Conservation (phyloP, 2,329 filamentous ascomycete genomes). For the Curvularia sp. region DNA sequence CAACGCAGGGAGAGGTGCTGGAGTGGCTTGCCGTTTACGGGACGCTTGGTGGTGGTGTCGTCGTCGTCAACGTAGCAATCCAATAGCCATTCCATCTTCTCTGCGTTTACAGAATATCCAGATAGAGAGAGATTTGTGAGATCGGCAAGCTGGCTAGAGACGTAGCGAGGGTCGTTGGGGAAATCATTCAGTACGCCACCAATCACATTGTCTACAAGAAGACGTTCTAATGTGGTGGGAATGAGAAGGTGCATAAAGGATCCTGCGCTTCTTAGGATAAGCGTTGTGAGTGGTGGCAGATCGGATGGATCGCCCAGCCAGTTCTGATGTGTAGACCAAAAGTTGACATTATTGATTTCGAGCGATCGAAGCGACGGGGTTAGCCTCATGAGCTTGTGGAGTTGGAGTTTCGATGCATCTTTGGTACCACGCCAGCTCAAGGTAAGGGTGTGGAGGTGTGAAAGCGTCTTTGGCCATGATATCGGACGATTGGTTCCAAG, state of each 20-base stretch:
- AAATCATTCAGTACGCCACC: background rate
- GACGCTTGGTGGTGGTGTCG: background rate
- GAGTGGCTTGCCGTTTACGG: background rate
- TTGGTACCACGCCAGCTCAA: slow-evolving; percentile 11
- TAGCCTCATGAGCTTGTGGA: slow-evolving; percentile 14
- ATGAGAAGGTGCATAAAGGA: slow-evolving; percentile 14
- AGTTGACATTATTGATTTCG: slow-evolving; percentile 16
- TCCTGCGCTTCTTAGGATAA: slow-evolving; percentile 22
- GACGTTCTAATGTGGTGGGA: slow-evolving; percentile 27
- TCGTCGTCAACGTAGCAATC: background rate
- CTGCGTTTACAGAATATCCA: slow-evolving; percentile 14
- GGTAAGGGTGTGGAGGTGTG: slow-evolving; percentile 33
- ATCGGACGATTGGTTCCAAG: background rate
- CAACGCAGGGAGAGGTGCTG: slow-evolving; percentile 6
- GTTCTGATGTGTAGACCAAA: background rate
- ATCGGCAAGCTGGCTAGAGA: background rate
- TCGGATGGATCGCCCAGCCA: slow-evolving; percentile 6
- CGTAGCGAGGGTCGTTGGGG: too few species aligned
- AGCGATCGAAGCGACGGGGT: slow-evolving; percentile 28
- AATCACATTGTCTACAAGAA: slow-evolving; percentile 15
- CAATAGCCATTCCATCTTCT: background rate
- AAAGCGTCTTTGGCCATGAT: slow-evolving; percentile 37
- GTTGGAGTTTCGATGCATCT: background rate
- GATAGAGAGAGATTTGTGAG: slow-evolving; percentile 31
- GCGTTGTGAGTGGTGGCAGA: slow-evolving; percentile 17